These are phyloP conservation scores for Rauvolfia tetraphylla DNA, from an alignment of 257 asterid genomes.

Conservation along the genomic window DNA sequence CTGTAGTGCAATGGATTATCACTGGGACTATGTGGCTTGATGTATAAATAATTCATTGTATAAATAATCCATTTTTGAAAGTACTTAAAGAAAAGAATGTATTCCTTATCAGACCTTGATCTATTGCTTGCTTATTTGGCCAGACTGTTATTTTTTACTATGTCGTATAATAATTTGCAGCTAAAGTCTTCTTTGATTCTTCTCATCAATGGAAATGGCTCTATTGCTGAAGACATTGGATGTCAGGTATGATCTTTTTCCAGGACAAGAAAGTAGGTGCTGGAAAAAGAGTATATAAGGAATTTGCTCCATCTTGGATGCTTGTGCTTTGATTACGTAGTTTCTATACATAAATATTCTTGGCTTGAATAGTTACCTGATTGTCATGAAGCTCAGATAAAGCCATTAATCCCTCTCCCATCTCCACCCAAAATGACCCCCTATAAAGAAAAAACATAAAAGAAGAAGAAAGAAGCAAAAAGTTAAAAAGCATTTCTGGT, in stretches of 20 bases:
- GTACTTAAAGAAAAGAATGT: neutral
- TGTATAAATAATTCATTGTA: neutral
- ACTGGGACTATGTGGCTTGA: neutral
- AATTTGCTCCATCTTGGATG: neutral
- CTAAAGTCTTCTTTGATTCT: slow-evolving; percentile 81
- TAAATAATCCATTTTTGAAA: neutral
- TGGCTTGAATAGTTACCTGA: neutral
- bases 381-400: neutral
- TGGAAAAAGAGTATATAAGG: neutral
- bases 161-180: slow-evolving; percentile 36
- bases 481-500: neutral
- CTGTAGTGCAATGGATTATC: neutral
- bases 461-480: neutral
- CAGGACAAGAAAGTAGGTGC: neutral
- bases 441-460: neutral
- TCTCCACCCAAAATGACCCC: neutral
- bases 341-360: neutral
- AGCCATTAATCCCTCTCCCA: neutral
- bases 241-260: slow-evolving; percentile 62
- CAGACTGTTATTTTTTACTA: neutral
- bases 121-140: neutral
- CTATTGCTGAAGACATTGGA: slow-evolving; percentile 93
- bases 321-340: neutral
- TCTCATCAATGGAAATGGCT: slow-evolving; percentile 89
- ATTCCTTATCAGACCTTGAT: slow-evolving; percentile 8